A percentile compares a stretch with the other conserved stretches of the same genome.
These are phyloP conservation scores for Catenaria anguillulae DNA, from an alignment of 371 early-diverging fungal genomes.

Conservation along the genomic window DNA sequence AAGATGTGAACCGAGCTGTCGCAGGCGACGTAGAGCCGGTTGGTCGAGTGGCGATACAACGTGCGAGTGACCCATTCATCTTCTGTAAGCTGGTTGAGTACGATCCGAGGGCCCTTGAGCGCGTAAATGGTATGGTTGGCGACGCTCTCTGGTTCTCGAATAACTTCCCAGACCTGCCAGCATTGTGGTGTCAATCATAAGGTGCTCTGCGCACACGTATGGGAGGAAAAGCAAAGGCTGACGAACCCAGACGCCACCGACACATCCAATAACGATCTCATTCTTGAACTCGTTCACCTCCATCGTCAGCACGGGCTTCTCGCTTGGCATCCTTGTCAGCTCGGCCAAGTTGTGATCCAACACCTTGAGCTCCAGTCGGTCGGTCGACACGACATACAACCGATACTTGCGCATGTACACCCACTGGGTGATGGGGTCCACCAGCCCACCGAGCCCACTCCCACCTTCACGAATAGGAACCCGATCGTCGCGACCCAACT, in stretches of 20 bases:
- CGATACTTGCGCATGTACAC: neutral
- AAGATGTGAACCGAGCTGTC: neutral
- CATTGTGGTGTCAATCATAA: too few relatives aligned
- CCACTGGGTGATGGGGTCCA: neutral
- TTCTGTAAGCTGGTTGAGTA: neutral
- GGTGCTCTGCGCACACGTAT: too few relatives aligned
- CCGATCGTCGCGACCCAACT: neutral
- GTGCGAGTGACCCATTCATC: constrained; percentile 2
- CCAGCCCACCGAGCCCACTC: neutral
- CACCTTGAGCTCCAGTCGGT: constrained; percentile 4
- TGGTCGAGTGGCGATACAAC: neutral
- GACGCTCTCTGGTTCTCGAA: neutral
- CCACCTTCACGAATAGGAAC: neutral
- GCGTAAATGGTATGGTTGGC: neutral
- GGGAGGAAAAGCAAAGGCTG: too few relatives aligned
- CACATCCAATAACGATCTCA: constrained; percentile 2
- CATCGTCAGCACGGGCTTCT: neutral
- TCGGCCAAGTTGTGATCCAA: constrained; percentile 5
- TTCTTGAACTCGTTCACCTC: neutral
- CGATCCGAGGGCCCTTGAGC: neutral
- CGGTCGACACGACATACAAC: constrained; percentile 1
- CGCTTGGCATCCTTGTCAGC: neutral
- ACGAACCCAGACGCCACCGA: neutral
- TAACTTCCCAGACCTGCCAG: too few relatives aligned
- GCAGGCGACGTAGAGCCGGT: constrained; percentile 3